Conservation (phyloP, 2,329 filamentous ascomycete genomes). For the Dothideomycetidae sp. region DNA sequence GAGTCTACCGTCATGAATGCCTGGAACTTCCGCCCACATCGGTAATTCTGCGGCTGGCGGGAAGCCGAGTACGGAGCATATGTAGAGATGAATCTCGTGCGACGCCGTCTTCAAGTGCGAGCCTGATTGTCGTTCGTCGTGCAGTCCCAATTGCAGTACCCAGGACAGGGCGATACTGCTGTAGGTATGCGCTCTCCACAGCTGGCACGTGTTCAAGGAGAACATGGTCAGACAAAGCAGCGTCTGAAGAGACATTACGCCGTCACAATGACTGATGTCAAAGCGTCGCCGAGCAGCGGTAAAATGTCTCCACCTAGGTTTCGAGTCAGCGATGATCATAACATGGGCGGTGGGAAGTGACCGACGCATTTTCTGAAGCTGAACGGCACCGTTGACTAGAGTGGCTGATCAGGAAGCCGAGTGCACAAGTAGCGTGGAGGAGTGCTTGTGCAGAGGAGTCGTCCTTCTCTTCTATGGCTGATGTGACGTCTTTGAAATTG, state of each 20-base stretch:
- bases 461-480: background rate
- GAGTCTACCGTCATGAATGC: no score
- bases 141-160: slow-evolving; percentile 8
- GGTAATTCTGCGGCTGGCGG: background rate
- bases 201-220: background rate
- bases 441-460: background rate
- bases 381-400: background rate
- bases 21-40: no score
- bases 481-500: background rate
- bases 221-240: slow-evolving; percentile 5
- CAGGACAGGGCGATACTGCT: slow-evolving; percentile 1
- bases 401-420: background rate
- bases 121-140: background rate
- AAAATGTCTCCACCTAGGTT: background rate
- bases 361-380: background rate
- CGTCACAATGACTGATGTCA: background rate
- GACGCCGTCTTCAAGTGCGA: background rate
- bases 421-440: background rate
- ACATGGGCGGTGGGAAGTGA: background rate
- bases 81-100: slow-evolving; percentile 1
- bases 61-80: slow-evolving; percentile 3
- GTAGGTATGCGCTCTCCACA: slow-evolving; percentile 3
- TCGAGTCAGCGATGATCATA: background rate
- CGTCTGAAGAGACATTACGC: background rate
- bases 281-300: background rate